Base-by-base conservation (phyloP, 306 rosid species). In the Hippophae gyantsensis region DNA sequence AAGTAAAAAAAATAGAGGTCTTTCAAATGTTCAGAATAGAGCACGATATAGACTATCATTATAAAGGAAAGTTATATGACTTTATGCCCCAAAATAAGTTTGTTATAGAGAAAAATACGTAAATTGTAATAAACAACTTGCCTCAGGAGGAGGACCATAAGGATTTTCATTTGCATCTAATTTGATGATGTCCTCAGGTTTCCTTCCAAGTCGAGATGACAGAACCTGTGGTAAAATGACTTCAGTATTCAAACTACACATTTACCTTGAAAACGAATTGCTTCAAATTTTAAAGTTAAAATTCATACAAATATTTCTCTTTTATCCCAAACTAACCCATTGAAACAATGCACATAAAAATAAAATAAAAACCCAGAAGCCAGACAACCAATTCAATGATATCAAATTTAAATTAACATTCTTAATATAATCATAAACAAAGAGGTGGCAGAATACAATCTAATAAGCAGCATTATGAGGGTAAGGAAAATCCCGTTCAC, bases 111-210 rank as follows among this genome's bases (percentile, higher is more conserved):
- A 14, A 12, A 49, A 48, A 49, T 0, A 13, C n/a, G 14, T 6
- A 49, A 18, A 42, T 14, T 56, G 43, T 40, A 3, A 9, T 6
- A 54, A 45, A 23, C 53, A 60, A 44, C 84, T 80, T 64, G 68
- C 99, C 88, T 92, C 99, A 0, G 99, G 99, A 57, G 99, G 95
- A 66, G 96, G 96, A 62, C 96, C 96, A 23, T 92, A 92, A n/a
- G 96, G 99, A 60, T 92, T 88, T 71, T 92, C 99, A 75, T 88
- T 92, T 56, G 99, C 99, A 72, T 88, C 99, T 73, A 92, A 79
- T 74, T 92, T 92, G 78, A 92, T 73, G 70, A 92, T 92, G 62
- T 88, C 96, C 83, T 92, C 99, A 45, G 95, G 95, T 70, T 86
- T 92, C 66, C 93, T 85, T 66, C 99, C 99, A 50, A 87, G 88